Percentiles rank a stretch among this genome's conserved stretches.
Conservation (phyloP, 192 early-diverging fungal genomes). For the Mortierella antarctica region DNA sequence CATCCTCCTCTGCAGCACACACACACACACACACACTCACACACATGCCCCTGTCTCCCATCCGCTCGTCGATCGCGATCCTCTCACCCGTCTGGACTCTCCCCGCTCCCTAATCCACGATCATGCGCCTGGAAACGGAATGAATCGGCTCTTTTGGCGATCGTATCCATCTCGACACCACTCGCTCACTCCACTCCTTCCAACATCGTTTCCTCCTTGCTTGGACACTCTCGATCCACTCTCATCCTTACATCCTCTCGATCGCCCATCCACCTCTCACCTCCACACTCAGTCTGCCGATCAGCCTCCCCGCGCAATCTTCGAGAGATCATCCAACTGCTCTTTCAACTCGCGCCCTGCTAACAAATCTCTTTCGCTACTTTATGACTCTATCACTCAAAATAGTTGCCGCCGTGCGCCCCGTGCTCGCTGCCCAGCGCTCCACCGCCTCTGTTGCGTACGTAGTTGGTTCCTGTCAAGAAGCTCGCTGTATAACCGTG, state of each 20-base stretch:
- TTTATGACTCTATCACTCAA: background rate
- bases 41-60: background rate
- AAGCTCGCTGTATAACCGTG: conserved; percentile 2
- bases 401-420: conserved; percentile 55
- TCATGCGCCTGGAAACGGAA: background rate
- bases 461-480: conserved; percentile 1
- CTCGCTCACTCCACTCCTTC: background rate
- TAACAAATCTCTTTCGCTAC: background rate
- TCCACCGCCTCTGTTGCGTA: conserved; percentile 55
- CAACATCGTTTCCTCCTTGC: background rate
- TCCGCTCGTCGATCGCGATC: background rate
- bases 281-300: too few species aligned
- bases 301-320: too few species aligned
- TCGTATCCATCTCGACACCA: too few species aligned
- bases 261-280: too few species aligned
- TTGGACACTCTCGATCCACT: background rate
- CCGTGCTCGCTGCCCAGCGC: conserved; percentile 53
- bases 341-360: background rate
- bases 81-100: too few species aligned
- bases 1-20: background rate
- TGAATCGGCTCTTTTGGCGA: background rate
- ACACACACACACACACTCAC: background rate
- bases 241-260: too few species aligned
- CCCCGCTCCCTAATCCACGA: too few species aligned
- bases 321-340: background rate